Evolutionary conservation across 345 rosid genomes (phyloP).

Genomic region (Anacardium occidentale): DNA sequence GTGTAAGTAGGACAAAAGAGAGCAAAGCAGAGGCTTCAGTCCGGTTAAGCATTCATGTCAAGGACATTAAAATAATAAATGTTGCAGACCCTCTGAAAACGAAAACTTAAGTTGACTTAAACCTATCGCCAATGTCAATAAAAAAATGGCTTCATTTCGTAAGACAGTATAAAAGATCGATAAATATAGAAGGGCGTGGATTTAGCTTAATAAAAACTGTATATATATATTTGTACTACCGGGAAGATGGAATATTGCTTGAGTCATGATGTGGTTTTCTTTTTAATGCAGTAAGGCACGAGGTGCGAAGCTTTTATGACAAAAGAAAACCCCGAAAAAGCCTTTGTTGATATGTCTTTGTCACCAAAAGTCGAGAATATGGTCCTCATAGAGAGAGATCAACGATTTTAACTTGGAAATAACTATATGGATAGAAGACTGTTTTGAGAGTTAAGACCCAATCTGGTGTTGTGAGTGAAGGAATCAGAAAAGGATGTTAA

Average conservation of each 20-base stretch:
- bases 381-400: no score
- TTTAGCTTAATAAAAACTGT: slow-evolving; percentile 10
- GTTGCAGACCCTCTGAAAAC: slow-evolving; percentile 7
- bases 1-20: slow-evolving; percentile 17
- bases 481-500: no score
- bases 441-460: no score
- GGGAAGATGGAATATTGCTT: slow-evolving; percentile 13
- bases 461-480: no score
- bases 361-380: slow-evolving; percentile 17
- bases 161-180: not conserved
- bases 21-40: slow-evolving; percentile 10
- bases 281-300: slow-evolving; percentile 58
- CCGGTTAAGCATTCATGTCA: slow-evolving; percentile 1
- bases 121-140: not conserved
- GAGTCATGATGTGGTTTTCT: slow-evolving; percentile 39
- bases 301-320: slow-evolving; percentile 30
- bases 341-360: not conserved
- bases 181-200: slow-evolving; percentile 19
- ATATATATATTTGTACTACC: slow-evolving; percentile 3
- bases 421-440: no score
- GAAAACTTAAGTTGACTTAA: slow-evolving; percentile 11
- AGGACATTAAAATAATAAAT: slow-evolving; percentile 10
- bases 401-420: no score
- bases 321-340: slow-evolving; percentile 19
- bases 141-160: slow-evolving; percentile 6